These are phyloP conservation scores for Aspergillus clavatus DNA, from an alignment of 2,329 filamentous ascomycete genomes.

Conservation along the genomic window DNA sequence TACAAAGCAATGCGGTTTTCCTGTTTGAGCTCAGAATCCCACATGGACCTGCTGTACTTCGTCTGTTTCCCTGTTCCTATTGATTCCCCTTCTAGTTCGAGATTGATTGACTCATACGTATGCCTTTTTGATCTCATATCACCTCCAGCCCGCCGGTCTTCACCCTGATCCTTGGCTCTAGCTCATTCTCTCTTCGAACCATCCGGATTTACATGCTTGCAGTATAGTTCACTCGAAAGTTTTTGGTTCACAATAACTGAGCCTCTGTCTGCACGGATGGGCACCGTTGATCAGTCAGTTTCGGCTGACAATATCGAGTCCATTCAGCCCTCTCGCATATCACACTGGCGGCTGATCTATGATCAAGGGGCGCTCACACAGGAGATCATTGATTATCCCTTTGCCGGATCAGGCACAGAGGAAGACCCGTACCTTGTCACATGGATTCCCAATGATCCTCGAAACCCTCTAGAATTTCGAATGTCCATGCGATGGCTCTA, in stretches of 20 bases:
- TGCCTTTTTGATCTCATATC: no score
- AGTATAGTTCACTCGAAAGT: no score
- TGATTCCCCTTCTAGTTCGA: background rate
- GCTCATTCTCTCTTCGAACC: no score
- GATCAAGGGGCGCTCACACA: slow-evolving; percentile 56
- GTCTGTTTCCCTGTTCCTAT: no score
- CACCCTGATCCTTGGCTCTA: no score
- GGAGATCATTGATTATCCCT: slow-evolving; percentile 53
- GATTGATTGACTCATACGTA: no score
- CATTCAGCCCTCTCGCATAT: slow-evolving; percentile 17
- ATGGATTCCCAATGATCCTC: slow-evolving; percentile 62
- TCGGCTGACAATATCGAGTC: slow-evolving; percentile 4
- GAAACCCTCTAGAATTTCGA: slow-evolving; percentile 40
- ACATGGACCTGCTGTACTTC: no score
- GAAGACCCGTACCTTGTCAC: slow-evolving; percentile 65
- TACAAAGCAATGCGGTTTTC: background rate
- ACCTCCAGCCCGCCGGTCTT: no score
- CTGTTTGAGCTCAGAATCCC: background rate
- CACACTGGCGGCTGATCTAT: slow-evolving; percentile 50
- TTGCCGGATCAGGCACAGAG: slow-evolving; percentile 58
- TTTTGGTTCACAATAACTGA: no score
- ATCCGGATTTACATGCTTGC: no score
- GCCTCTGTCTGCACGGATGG: background rate
- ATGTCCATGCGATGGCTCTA: slow-evolving; percentile 32
- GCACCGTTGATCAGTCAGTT: background rate